phyloP scores from a whole-genome alignment of 768 basidiomycete species.

The Leccinum arenicola region DNA sequence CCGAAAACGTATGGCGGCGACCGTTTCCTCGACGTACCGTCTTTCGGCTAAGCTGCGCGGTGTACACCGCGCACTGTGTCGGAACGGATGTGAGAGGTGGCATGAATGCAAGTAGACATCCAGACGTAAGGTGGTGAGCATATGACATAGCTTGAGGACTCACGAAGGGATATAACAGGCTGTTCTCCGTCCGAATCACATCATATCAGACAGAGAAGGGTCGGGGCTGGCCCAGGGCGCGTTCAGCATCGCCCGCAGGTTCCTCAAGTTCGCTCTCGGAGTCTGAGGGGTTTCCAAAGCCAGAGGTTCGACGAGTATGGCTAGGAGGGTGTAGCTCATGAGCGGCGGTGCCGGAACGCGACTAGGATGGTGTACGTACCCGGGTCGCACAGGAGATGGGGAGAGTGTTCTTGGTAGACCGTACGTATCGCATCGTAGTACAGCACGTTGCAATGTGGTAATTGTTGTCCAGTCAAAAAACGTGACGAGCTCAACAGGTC shows the following conservation, averaged over 20 bases:
- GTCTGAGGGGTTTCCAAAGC: constrained; percentile 54
- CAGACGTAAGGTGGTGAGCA: not conserved
- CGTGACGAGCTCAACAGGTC: no score
- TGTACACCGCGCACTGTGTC: constrained; percentile 19
- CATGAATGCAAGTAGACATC: not conserved
- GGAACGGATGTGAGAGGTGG: not conserved
- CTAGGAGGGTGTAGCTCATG: constrained; percentile 7
- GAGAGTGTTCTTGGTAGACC: constrained; percentile 51
- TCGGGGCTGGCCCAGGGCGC: constrained; percentile 23
- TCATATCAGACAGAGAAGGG: constrained; percentile 38
- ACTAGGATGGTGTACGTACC: constrained; percentile 21
- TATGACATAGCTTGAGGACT: constrained; percentile 12
- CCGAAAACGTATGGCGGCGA: constrained; percentile 45
- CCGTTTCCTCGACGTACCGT: constrained; percentile 41
- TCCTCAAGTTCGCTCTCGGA: constrained; percentile 37
- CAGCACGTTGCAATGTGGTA: not conserved
- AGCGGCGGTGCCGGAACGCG: constrained; percentile 11
- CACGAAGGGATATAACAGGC: constrained; percentile 33
- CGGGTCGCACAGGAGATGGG: constrained; percentile 42
- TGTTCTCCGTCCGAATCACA: constrained; percentile 44
- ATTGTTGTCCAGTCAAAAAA: not conserved
- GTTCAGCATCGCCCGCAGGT: constrained; percentile 38
- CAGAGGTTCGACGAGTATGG: constrained; percentile 39
- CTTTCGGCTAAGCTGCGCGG: constrained; percentile 32
- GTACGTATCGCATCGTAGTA: constrained; percentile 44